Percentiles rank a stretch among this genome's conserved stretches.
Evolutionary conservation across 495 filamentous ascomycete genomes (phyloP).

Genomic region (Xylona heveae): DNA sequence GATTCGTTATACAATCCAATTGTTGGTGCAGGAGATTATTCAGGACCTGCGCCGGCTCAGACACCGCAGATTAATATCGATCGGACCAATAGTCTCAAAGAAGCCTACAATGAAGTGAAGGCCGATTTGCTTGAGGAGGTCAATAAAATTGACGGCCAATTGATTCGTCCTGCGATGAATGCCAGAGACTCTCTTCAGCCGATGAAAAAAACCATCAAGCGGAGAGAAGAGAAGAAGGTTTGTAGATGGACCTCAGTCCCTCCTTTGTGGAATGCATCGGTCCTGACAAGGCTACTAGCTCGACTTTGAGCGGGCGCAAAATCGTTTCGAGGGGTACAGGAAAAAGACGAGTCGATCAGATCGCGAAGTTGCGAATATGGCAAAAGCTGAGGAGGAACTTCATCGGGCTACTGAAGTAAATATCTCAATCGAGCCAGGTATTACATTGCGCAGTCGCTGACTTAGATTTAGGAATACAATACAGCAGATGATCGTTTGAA

Average conservation of each 20-base stretch:
- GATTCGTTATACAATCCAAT: slow-evolving; percentile 72
- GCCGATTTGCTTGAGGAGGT: slow-evolving; percentile 58
- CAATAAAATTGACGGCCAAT: slow-evolving; percentile 42
- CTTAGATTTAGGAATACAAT: slow-evolving; percentile 45
- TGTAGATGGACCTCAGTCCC: slow-evolving; percentile 2
- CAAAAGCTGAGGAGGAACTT: slow-evolving; percentile 63
- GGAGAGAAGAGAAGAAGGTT: slow-evolving; percentile 67
- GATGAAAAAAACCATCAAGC: slow-evolving; percentile 81
- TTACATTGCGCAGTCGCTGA: slow-evolving; percentile 3
- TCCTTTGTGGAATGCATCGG: slow-evolving; percentile 1
- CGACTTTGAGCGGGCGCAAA: slow-evolving; percentile 69
- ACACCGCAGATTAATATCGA: slow-evolving; percentile 45
- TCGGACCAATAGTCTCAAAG: slow-evolving; percentile 43
- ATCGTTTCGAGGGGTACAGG: slow-evolving; percentile 44
- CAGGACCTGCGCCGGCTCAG: slow-evolving; percentile 24
- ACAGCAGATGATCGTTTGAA: slow-evolving; percentile 66
- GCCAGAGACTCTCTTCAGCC: slow-evolving; percentile 52
- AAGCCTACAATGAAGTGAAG: slow-evolving; percentile 53
- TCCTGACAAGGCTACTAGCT: slow-evolving; percentile 21
- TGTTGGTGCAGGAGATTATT: slow-evolving; percentile 32
- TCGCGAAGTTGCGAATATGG: slow-evolving; percentile 54
- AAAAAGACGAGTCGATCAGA: slow-evolving; percentile 54
- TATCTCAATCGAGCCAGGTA: slow-evolving; percentile 2
- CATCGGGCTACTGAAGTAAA: slow-evolving; percentile 41
- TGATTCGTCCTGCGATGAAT: slow-evolving; percentile 50